phyloP scores from a whole-genome alignment of 2,329 filamentous ascomycete genomes.

The Penicillium griseofulvum region DNA sequence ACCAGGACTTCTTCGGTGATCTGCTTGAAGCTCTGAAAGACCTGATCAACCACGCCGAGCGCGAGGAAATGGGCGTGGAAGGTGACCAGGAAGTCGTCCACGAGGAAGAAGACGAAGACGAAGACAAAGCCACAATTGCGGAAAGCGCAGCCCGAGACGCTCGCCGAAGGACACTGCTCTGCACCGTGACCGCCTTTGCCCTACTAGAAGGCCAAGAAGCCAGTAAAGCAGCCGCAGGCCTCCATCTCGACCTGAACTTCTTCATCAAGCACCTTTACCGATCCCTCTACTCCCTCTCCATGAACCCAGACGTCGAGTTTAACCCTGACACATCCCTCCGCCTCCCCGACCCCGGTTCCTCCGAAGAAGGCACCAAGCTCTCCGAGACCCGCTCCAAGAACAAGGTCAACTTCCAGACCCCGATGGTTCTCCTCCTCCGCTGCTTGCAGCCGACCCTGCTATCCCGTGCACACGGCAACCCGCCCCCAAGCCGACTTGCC shows the following conservation, averaged over 20 bases:
- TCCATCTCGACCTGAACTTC: conserved; percentile 89
- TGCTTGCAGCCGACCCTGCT: conserved; percentile 80
- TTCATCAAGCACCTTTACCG: conserved; percentile 94
- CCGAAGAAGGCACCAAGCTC: conserved; percentile 39
- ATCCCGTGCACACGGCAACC: conserved; percentile 70
- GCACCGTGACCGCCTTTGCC: conserved; percentile 95
- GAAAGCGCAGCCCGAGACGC: conserved; percentile 65
- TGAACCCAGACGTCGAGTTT: conserved; percentile 83
- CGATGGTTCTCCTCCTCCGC: conserved; percentile 84
- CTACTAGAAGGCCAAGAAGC: conserved; percentile 91
- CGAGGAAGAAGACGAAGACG: conserved; percentile 32
- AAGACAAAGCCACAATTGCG: conserved; percentile 47
- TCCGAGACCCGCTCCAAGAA: conserved; percentile 49
- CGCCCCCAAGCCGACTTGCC: conserved; percentile 78
- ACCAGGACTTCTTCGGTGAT: conserved; percentile 98
- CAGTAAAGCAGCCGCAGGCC: conserved; percentile 73
- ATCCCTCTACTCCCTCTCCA: conserved; percentile 72
- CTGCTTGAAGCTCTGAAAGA: conserved; percentile 92
- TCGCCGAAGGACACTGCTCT: conserved; percentile 83
- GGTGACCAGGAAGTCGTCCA: conserved; percentile 44
- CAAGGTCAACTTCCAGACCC: conserved; percentile 92
- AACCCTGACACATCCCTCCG: conserved; percentile 68
- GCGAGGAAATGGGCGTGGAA: conserved; percentile 44
- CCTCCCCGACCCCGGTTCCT: conserved; percentile 62
- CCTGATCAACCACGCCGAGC: conserved; percentile 72